phyloP scores from a whole-genome alignment of 768 basidiomycete species.

The Cystobasidium onofrii region DNA sequence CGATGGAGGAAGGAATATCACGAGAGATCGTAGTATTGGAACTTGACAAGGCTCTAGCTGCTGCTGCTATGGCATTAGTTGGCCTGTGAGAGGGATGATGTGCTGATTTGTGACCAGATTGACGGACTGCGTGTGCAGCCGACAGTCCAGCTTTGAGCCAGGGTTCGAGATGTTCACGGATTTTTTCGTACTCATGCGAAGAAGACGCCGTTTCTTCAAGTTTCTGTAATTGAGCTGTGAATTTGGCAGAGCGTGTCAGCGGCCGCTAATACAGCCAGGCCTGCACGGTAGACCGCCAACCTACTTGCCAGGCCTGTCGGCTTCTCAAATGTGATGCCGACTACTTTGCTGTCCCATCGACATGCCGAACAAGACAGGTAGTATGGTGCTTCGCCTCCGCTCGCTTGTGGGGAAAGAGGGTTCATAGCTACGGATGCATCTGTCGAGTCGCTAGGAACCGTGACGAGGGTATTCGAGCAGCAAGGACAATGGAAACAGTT shows the following conservation, averaged over 20 bases:
- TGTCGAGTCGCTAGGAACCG: conserved; percentile 62
- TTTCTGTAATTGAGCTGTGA: conserved; percentile 80
- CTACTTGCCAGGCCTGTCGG: conserved; percentile 87
- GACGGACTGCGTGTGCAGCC: conserved; percentile 48
- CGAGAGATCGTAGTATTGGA: conserved; percentile 80
- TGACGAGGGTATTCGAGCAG: conserved; percentile 78
- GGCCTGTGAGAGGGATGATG: conserved; percentile 42
- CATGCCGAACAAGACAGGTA: conserved; percentile 86
- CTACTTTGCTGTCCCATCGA: conserved; percentile 77
- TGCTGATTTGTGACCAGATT: conserved; percentile 23
- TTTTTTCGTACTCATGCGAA: conserved; percentile 76
- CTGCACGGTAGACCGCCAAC: conserved; percentile 39
- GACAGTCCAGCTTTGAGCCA: conserved; percentile 52
- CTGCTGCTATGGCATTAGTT: conserved; percentile 50
- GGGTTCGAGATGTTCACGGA: conserved; percentile 96
- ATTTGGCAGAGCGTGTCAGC: not conserved
- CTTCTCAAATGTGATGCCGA: conserved; percentile 89
- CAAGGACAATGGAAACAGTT: conserved; percentile 96
- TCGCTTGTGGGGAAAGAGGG: conserved; percentile 46
- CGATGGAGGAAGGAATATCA: conserved; percentile 51
- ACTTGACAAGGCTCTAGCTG: conserved; percentile 59
- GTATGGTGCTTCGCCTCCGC: conserved; percentile 75
- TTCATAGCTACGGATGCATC: not conserved
- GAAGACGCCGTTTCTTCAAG: conserved; percentile 77
- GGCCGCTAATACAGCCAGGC: no score